Evolutionary conservation across 257 asterid genomes (phyloP).

Genomic region (Mitragyna speciosa): DNA sequence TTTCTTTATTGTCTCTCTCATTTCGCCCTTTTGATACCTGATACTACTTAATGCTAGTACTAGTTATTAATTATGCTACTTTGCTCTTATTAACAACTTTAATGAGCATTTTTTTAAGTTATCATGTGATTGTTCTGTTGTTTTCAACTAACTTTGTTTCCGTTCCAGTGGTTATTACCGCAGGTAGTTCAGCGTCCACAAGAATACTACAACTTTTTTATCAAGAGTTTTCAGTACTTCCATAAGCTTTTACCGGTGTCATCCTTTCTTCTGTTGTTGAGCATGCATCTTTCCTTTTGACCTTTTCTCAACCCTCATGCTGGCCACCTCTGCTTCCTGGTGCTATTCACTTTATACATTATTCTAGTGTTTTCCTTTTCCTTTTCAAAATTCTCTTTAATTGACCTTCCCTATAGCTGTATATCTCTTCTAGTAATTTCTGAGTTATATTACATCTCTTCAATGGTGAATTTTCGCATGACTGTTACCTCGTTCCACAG

Average conservation of each 20-base stretch:
- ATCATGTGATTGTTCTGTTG: conserved; percentile 43
- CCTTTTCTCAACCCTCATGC: conserved; percentile 4
- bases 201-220: not conserved
- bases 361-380: not conserved
- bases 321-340: not conserved
- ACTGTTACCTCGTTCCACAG: not conserved
- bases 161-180: conserved; percentile 14
- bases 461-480: not conserved
- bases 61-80: not conserved
- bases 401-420: not conserved
- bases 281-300: conserved; percentile 11
- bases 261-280: not conserved
- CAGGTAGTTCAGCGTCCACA: conserved; percentile 27
- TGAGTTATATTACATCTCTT: not conserved
- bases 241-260: conserved; percentile 3
- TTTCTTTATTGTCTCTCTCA: conserved; percentile 17
- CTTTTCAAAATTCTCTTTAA: not conserved
- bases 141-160: conserved; percentile 31
- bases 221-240: not conserved
- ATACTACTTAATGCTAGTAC: not conserved
- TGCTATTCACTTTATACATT: not conserved
- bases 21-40: not conserved
- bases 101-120: not conserved
- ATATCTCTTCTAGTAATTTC: not conserved
- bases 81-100: conserved; percentile 14